Percentiles rank a stretch among this genome's conserved stretches.
Evolutionary conservation across 305 asterid genomes (phyloP).

Genomic region (Coffea humblotiana): DNA sequence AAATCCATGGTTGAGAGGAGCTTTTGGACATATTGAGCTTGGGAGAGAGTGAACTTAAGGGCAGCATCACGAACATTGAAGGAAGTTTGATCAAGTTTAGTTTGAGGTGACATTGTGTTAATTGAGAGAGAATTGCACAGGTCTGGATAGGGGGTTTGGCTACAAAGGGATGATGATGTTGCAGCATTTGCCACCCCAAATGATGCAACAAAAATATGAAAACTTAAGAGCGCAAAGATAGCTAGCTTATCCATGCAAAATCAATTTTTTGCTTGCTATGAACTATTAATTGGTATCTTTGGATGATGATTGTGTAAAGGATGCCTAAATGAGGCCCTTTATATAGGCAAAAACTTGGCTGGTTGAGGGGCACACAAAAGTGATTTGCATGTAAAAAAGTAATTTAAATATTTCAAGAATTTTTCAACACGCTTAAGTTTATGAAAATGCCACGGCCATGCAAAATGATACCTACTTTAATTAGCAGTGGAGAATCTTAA

Average conservation of each 20-base stretch:
- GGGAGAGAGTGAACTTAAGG: constrained; percentile 38
- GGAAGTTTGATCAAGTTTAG: constrained; percentile 25
- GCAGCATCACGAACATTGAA: constrained; percentile 27
- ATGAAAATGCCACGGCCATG: constrained; percentile 15
- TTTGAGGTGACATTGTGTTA: constrained; percentile 10
- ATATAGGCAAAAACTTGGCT: constrained; percentile 3
- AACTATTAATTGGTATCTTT: neutral
- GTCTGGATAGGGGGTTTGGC: constrained; percentile 50
- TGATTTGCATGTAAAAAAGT: neutral
- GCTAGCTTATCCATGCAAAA: constrained; percentile 15
- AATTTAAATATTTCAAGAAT: neutral
- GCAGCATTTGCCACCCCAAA: constrained; percentile 20
- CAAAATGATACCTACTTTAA: neutral
- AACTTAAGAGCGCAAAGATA: neutral
- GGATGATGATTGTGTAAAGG: constrained; percentile 8
- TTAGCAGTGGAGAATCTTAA: no score
- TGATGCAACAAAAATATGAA: neutral
- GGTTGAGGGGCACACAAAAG: neutral
- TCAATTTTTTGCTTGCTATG: neutral
- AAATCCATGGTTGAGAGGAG: constrained; percentile 37
- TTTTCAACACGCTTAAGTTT: neutral
- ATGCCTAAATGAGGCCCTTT: neutral
- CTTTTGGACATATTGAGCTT: constrained; percentile 34
- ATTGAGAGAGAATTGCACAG: constrained; percentile 42
- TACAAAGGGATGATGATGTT: constrained; percentile 32